Evolutionary conservation across 352 stramenopile genomes (phyloP).

Genomic region (Phytophthora melonis): DNA sequence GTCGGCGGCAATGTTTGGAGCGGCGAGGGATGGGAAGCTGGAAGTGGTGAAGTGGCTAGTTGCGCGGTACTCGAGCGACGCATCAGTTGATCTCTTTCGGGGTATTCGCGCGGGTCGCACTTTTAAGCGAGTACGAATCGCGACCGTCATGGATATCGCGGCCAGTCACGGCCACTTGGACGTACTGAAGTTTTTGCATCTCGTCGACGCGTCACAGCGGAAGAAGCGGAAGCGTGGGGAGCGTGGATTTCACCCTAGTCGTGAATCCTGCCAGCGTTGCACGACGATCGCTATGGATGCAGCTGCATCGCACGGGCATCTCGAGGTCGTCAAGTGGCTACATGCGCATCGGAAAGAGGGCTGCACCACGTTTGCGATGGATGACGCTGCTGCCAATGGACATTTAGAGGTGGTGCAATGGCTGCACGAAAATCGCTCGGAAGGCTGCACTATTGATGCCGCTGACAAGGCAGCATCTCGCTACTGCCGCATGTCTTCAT

Average conservation of each 20-base stretch:
- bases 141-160: conserved; percentile 1
- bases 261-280: neutral
- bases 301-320: conserved; percentile 2
- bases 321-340: conserved; percentile 5
- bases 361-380: conserved; percentile 1
- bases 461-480: conserved; percentile 1
- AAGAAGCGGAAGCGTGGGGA: neutral
- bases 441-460: neutral
- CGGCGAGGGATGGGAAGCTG: neutral
- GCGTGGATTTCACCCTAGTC: neutral
- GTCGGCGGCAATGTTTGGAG: neutral
- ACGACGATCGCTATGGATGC: conserved; percentile 2
- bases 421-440: conserved; percentile 9
- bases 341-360: neutral
- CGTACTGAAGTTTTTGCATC: neutral
- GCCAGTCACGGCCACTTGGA: conserved; percentile 3
- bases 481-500: conserved; percentile 4
- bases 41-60: conserved; percentile 2
- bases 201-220: neutral
- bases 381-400: conserved; percentile 2
- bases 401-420: conserved; percentile 1
- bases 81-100: neutral
- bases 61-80: neutral
- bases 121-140: neutral
- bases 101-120: neutral